Evolutionary conservation across 805 yeast species (phyloP).

Genomic region (Metschnikowia dekortorum): DNA sequence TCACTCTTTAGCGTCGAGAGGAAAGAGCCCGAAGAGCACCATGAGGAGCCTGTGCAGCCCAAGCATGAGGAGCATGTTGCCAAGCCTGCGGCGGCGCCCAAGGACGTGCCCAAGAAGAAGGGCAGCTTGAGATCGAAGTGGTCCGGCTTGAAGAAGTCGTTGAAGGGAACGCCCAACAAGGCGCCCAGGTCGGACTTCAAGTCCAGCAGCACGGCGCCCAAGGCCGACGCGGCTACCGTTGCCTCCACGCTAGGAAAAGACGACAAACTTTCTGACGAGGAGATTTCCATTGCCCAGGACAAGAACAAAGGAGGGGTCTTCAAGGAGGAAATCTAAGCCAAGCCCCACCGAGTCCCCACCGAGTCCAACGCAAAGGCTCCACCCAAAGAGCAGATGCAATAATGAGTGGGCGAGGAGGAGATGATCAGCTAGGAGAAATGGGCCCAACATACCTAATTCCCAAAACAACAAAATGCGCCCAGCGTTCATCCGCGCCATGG

Average conservation of each 20-base stretch:
- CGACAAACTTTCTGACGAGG: slow-evolving; percentile 23
- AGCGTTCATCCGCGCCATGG: no score
- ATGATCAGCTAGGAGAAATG: no score
- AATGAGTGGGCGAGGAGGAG: not conserved
- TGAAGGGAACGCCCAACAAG: slow-evolving; percentile 2
- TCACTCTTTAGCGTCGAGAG: slow-evolving; percentile 34
- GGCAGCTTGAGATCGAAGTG: slow-evolving; percentile 16
- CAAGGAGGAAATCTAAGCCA: slow-evolving; percentile 36
- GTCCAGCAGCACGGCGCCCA: slow-evolving; percentile 6
- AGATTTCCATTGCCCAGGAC: slow-evolving; percentile 25
- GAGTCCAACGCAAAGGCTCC: no score
- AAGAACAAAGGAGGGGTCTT: slow-evolving; percentile 35
- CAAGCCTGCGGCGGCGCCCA: not conserved
- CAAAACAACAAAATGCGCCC: no score
- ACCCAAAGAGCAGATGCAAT: not conserved
- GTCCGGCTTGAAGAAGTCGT: slow-evolving; percentile 4
- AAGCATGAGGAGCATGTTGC: not conserved
- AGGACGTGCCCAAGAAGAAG: slow-evolving; percentile 8
- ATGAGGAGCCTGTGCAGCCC: not conserved
- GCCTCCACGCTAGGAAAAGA: slow-evolving; percentile 4
- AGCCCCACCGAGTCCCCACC: no score
- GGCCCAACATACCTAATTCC: no score
- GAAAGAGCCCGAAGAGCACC: slow-evolving; percentile 1
- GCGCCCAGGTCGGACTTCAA: no score
- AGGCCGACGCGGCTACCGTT: slow-evolving; percentile 9